phyloP scores from a whole-genome alignment of 2,329 filamentous ascomycete genomes.

The Xylariales sp. region DNA sequence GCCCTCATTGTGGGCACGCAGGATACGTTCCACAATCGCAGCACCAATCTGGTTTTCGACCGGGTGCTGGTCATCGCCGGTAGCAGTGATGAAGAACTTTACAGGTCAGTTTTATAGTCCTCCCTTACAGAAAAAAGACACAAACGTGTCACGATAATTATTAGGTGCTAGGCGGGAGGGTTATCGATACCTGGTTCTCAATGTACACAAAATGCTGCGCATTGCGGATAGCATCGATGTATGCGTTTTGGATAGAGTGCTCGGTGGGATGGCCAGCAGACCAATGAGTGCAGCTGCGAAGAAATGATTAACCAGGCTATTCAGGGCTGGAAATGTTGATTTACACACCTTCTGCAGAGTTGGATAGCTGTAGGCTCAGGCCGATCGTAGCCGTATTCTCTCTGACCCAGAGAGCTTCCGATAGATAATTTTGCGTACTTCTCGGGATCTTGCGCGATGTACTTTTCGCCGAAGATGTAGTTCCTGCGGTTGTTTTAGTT shows the following conservation, averaged over 20 bases:
- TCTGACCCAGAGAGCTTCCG: too few species aligned
- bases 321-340: background rate
- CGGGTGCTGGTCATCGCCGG: constrained; percentile 63
- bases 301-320: constrained; percentile 1
- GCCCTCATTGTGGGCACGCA: constrained; percentile 61
- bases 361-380: constrained; percentile 40
- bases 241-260: constrained; percentile 85
- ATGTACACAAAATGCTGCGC: constrained; percentile 75
- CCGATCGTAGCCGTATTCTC: too few species aligned
- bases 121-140: too few species aligned
- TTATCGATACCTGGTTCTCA: constrained; percentile 57
- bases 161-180: too few species aligned
- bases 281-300: constrained; percentile 42
- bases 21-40: constrained; percentile 72
- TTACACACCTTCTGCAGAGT: constrained; percentile 39
- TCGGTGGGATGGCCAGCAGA: constrained; percentile 47
- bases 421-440: constrained; percentile 45
- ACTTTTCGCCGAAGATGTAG: constrained; percentile 83
- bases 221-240: constrained; percentile 65
- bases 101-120: background rate
- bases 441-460: constrained; percentile 46
- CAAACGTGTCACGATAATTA: too few species aligned
- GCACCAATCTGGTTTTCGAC: constrained; percentile 75
- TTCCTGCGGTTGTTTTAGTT: constrained; percentile 46
- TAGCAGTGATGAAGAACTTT: constrained; percentile 84